Percentiles rank a stretch among this genome's conserved stretches.
Conservation (phyloP, 495 filamentous ascomycete species). For the Lentithecium fluviatile region DNA sequence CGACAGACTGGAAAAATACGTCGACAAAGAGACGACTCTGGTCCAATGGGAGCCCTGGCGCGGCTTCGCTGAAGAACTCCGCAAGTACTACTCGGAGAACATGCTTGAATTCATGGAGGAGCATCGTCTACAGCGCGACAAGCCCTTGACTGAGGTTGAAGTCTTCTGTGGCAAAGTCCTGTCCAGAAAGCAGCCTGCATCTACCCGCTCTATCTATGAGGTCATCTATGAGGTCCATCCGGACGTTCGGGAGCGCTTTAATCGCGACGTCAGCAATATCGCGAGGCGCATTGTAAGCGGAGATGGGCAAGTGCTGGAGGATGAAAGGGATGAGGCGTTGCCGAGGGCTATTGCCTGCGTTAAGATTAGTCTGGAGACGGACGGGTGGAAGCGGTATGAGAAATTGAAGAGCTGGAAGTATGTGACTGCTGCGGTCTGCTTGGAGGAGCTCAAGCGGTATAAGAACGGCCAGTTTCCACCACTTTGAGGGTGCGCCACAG, state of each 20-base stretch:
- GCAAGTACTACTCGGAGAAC: slow-evolving; percentile 52
- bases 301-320: slow-evolving; percentile 38
- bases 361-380: slow-evolving; percentile 6
- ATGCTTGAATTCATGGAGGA: slow-evolving; percentile 56
- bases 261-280: slow-evolving; percentile 50
- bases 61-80: slow-evolving; percentile 50
- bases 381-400: slow-evolving; percentile 6
- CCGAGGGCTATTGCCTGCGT: slow-evolving; percentile 54
- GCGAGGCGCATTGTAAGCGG: slow-evolving; percentile 48
- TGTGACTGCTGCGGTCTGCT: slow-evolving; percentile 18
- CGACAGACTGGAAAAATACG: slow-evolving; percentile 48
- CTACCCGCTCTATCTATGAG: slow-evolving; percentile 63
- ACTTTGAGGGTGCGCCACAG: too few species aligned
- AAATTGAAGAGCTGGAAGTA: slow-evolving; percentile 20
- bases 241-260: slow-evolving; percentile 62
- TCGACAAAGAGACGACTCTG: slow-evolving; percentile 42
- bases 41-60: slow-evolving; percentile 49
- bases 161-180: slow-evolving; percentile 73
- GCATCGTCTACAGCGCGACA: slow-evolving; percentile 57
- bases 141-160: slow-evolving; percentile 67
- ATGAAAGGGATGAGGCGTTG: slow-evolving; percentile 43
- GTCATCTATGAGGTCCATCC: slow-evolving; percentile 61
- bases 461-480: too few species aligned
- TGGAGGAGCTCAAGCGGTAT: slow-evolving; percentile 9
- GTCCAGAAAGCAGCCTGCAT: slow-evolving; percentile 55